These are phyloP conservation scores for Penicillium concentricum DNA, from an alignment of 2,329 filamentous ascomycete genomes.

Conservation along the genomic window DNA sequence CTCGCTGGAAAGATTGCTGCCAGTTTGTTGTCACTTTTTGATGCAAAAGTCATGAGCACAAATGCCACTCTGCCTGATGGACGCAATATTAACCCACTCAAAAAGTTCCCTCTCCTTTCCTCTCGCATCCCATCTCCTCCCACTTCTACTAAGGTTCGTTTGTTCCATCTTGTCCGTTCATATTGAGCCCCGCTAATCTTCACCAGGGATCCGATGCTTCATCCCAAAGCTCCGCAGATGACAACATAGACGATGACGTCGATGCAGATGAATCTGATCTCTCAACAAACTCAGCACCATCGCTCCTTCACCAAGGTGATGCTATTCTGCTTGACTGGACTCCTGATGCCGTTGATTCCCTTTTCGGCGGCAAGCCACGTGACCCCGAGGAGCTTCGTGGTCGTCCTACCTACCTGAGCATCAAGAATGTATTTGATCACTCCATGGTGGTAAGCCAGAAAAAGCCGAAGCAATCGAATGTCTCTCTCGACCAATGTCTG, in stretches of 20 bases:
- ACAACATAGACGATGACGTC: constrained; percentile 30
- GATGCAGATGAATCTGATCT: constrained; percentile 30
- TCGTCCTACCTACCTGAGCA: constrained; percentile 55
- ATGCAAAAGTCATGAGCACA: constrained; percentile 64
- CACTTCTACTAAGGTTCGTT: constrained; percentile 18
- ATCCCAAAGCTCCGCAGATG: constrained; percentile 12
- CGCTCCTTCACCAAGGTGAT: constrained; percentile 77
- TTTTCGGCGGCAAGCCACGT: constrained; percentile 58
- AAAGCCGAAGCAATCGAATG: constrained; percentile 65
- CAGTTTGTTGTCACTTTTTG: constrained; percentile 70
- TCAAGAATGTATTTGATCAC: constrained; percentile 57
- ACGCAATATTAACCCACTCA: constrained; percentile 58
- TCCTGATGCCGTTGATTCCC: constrained; percentile 63
- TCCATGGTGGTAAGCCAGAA: constrained; percentile 63
- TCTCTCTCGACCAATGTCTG: constrained; percentile 85
- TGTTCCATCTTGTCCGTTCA: neutral
- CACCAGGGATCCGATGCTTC: neutral
- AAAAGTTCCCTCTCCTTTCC: constrained; percentile 55
- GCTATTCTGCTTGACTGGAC: constrained; percentile 86
- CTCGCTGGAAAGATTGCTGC: constrained; percentile 60
- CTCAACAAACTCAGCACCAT: constrained; percentile 13
- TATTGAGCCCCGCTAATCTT: neutral
- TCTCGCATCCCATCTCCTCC: constrained; percentile 44
- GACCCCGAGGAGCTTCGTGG: constrained; percentile 56
- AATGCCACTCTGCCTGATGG: constrained; percentile 65